Base-by-base conservation (phyloP, 2,329 filamentous ascomycete genomes). In the Calonectria montana region DNA sequence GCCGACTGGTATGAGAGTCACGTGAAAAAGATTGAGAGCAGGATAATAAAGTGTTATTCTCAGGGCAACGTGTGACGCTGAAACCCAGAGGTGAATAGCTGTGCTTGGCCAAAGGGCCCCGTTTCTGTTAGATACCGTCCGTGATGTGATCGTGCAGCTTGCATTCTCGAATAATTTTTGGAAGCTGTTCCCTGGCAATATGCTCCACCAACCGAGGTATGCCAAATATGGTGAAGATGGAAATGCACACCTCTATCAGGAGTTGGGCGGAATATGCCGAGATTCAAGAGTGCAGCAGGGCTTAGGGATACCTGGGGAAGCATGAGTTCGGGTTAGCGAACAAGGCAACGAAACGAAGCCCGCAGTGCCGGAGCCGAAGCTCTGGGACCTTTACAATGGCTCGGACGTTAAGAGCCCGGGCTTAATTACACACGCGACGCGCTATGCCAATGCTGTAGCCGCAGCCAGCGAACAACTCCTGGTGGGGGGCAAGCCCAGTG, bases 1-100 rank as follows among this genome's bases (percentile, higher is more conserved):
- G 73, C 77, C 75, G 77, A 77, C 59, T 41, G 45, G 65, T 43
- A 48, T 61, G 37, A 61, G 50, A 10, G 67, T 78, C 77, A 78
- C 75, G 75, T 78, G 75, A 65, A 71, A 43, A 27, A 23, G 48
- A 43, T 23, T 9, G 23, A 59, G 25, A 68, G 18, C 69, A 65
- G 50, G 69, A 48, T 16, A 62, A 41, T 18, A 29, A 45, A 25
- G 21, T 15, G 15, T 62, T 15, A 21, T 62, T 25, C 21, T 21
- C 10, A 37, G 15, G 25, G 21, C 31, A 59, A 31, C 9, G 16
- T 37, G 27, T 39, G 48, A 21, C 35, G 48, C 43, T 57, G 63
- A 50, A 47, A 65, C 21, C n/a, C 37, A 39, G 21, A 25, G 37
- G 21, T 27, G 9, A 29, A 48, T n/a, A 27, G 39, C 31, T 12